phyloP scores from a whole-genome alignment of 495 filamentous ascomycete genomes.

The Trichocladium antarcticum region DNA sequence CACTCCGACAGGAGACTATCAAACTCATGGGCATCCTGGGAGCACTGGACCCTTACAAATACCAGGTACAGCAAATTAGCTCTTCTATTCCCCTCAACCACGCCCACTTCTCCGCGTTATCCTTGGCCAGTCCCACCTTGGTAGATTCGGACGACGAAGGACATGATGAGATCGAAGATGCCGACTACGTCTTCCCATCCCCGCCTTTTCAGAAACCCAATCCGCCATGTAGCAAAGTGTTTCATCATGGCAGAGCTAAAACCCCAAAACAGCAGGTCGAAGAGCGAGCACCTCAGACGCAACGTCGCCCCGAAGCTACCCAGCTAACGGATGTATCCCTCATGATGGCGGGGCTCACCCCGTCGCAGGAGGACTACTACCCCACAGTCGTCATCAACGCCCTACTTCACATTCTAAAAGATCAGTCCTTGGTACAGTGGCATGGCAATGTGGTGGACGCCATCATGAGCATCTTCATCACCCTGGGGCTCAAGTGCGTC shows the following conservation, averaged over 20 bases:
- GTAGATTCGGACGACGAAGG: conserved; percentile 11
- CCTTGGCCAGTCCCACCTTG: conserved; percentile 5
- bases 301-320: conserved; percentile 48
- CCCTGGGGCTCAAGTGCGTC: conserved; percentile 87
- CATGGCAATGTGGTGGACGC: conserved; percentile 96
- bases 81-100: conserved; percentile 5
- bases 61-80: conserved; percentile 49
- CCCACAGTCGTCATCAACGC: conserved; percentile 96
- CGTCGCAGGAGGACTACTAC: conserved; percentile 95
- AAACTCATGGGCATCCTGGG: conserved; percentile 94
- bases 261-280: conserved; percentile 38
- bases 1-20: conserved; percentile 83
- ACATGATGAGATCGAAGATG: not conserved
- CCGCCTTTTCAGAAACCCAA: not conserved
- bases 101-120: conserved; percentile 5
- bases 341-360: conserved; percentile 95
- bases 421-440: conserved; percentile 74
- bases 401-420: conserved; percentile 78
- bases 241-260: conserved; percentile 36
- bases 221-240: conserved; percentile 35
- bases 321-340: conserved; percentile 85
- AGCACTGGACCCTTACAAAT: conserved; percentile 89
- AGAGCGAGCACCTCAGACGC: conserved; percentile 51
- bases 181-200: not conserved
- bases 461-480: conserved; percentile 97